Base-by-base conservation (phyloP, 2,329 filamentous ascomycete species). In the Trichoderma sp. region DNA sequence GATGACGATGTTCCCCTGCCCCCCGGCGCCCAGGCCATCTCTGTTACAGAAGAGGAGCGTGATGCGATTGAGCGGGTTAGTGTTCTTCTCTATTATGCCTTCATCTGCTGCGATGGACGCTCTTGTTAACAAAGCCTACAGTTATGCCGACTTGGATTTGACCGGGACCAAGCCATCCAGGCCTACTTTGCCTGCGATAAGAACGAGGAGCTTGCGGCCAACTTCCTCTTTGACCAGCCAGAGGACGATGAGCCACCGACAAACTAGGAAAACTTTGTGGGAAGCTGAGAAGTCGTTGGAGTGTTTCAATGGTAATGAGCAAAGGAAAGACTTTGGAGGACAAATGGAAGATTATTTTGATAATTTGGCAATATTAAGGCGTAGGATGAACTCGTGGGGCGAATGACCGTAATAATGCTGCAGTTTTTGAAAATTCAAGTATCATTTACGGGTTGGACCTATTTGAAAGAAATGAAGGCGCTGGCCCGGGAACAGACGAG, bases 131-230 rank as follows among this genome's bases (percentile, higher is more conserved):
- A 11, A 28, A 68, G 51, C 14, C 13, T 39, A 16, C 72, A 97
- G 92, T 85, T 99, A 77, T 97, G 93, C 82, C 91, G 92, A 72
- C 89, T 99, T 55, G 96, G 96, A 43, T 99, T 99, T 79, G 90
- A 95, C 75, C 90, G 94, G 70, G 94, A 98, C 75, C 89, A 94
- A 75, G 96, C 96, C 63, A 97, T 98, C 74, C 95, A 99, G 82
- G 96, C 96, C 30, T 99, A 98, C 83, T 99, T 99, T 79, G 96
- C 96, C 39, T 99, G 96, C 81, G 96, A 99, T 82, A 99, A 98
- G 87, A 98, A 99, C 80, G 96, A 99, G 82, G 96, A 99, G 81
- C 86, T 99, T 63, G 96, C 96, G 0, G 96, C 96, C 72, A 99
- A 99, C 82, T 98, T 97, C 81, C 85, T 99, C 70, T 99, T 99